Conservation (phyloP, 768 basidiomycete genomes). For the Boletus rubropictus region DNA sequence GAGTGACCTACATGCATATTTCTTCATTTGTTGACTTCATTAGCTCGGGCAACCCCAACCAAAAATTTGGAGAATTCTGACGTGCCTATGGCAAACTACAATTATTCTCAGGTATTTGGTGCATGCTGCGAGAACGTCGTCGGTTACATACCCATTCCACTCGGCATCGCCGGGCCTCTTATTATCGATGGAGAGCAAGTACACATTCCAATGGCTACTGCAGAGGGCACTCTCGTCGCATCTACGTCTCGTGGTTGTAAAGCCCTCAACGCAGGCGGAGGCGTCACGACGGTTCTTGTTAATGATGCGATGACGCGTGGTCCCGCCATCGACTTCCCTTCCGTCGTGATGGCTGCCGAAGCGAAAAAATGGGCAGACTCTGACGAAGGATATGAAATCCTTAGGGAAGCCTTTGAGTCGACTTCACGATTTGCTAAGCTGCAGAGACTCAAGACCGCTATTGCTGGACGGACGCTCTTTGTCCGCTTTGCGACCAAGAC, state of each 20-base stretch:
- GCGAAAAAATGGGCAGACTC: conserved; percentile 87
- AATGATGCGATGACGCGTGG: conserved; percentile 97
- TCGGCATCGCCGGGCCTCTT: conserved; percentile 94
- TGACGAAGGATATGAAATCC: conserved; percentile 65
- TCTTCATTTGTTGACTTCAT: conserved; percentile 4
- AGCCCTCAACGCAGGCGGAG: conserved; percentile 93
- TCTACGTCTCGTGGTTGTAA: conserved; percentile 97
- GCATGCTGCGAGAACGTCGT: conserved; percentile 99
- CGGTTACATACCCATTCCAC: conserved; percentile 92
- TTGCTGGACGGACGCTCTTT: conserved; percentile 91
- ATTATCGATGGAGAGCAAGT: conserved; percentile 78
- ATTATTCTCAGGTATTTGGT: conserved; percentile 89
- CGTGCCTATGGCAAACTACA: conserved; percentile 79
- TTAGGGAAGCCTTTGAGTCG: conserved; percentile 86
- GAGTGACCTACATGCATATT: conserved; percentile 28
- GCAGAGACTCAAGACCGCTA: conserved; percentile 76
- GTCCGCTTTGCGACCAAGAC: conserved; percentile 92
- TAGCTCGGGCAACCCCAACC: conserved; percentile 80
- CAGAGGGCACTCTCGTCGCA: conserved; percentile 98
- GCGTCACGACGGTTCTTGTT: conserved; percentile 88
- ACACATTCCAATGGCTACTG: conserved; percentile 98
- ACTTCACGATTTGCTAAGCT: conserved; percentile 91
- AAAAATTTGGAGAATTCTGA: conserved; percentile 79
- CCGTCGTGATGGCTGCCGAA: conserved; percentile 68
- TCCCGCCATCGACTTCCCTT: conserved; percentile 95